Evolutionary conservation across 768 basidiomycete genomes (phyloP).

Genomic region (Psilocybe tampanensis): DNA sequence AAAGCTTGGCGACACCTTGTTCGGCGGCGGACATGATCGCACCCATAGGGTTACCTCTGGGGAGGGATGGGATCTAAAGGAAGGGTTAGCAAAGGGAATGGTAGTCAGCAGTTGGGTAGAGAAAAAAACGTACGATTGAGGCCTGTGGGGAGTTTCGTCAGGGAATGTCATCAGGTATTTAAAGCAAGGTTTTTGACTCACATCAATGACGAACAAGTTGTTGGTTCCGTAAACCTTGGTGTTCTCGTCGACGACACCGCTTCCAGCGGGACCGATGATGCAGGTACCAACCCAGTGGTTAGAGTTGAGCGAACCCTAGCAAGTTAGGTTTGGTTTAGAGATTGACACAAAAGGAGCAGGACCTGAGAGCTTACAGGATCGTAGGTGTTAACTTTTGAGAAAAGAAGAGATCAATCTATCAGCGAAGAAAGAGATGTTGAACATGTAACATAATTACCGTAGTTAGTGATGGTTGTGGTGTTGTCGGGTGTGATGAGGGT

Average conservation of each 20-base stretch:
- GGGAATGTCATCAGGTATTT: background rate
- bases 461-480: conserved; percentile 53
- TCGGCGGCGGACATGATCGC: conserved; percentile 59
- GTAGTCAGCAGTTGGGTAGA: background rate
- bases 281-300: conserved; percentile 69
- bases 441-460: conserved; percentile 35
- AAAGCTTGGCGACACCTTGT: conserved; percentile 57
- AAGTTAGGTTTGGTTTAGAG: background rate
- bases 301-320: conserved; percentile 46
- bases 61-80: conserved; percentile 49
- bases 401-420: background rate
- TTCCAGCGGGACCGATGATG: conserved; percentile 38
- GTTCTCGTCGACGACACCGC: conserved; percentile 56
- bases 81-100: background rate
- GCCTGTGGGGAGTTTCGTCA: conserved; percentile 23
- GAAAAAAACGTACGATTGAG: conserved; percentile 31
- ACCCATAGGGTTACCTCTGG: conserved; percentile 61
- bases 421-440: background rate
- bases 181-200: conserved; percentile 20
- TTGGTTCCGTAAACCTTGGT: conserved; percentile 52
- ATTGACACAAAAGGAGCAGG: too few species aligned
- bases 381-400: conserved; percentile 40
- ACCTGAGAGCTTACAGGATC: conserved; percentile 22
- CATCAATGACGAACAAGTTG: conserved; percentile 60
- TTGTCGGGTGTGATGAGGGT: conserved; percentile 64